Conservation (phyloP, 169 alveolate species). For the Besnoitia besnoiti region DNA sequence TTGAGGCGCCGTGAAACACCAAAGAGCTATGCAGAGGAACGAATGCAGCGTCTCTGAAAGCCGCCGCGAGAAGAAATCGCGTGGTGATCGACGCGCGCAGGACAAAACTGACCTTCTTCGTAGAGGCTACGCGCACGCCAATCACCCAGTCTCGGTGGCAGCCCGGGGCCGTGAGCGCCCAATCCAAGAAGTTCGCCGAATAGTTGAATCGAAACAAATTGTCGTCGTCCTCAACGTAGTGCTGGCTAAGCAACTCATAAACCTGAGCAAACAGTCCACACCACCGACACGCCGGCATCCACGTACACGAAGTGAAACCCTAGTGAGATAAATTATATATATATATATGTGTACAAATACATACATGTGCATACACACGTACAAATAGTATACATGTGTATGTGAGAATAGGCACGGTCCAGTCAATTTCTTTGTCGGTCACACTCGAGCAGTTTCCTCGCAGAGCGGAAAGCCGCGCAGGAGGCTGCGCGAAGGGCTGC, state of each 20-base stretch:
- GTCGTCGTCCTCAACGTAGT: conserved; percentile 98
- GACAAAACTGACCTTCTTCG: conserved; percentile 44
- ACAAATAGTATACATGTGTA: background rate
- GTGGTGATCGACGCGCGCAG: too few species aligned
- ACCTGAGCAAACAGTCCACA: conserved; percentile 74
- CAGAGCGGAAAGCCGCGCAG: too few species aligned
- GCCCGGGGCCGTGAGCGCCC: conserved; percentile 93
- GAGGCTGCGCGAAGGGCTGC: too few species aligned
- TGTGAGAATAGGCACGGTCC: background rate
- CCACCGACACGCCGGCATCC: background rate
- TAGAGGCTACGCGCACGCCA: conserved; percentile 87
- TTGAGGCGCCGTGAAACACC: too few species aligned
- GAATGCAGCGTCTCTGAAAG: background rate
- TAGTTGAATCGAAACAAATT: conserved; percentile 95
- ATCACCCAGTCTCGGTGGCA: conserved; percentile 87
- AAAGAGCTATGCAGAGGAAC: background rate
- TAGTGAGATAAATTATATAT: background rate
- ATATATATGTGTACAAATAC: background rate
- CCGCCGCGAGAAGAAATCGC: too few species aligned
- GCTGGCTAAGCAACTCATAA: conserved; percentile 87
- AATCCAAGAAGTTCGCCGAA: conserved; percentile 91
- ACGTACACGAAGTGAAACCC: background rate
- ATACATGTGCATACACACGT: background rate
- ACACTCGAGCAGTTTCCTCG: too few species aligned
- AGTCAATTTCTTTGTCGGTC: background rate